Evolutionary conservation across 352 stramenopile genomes (phyloP).

Genomic region (Phytophthora cryptogea): DNA sequence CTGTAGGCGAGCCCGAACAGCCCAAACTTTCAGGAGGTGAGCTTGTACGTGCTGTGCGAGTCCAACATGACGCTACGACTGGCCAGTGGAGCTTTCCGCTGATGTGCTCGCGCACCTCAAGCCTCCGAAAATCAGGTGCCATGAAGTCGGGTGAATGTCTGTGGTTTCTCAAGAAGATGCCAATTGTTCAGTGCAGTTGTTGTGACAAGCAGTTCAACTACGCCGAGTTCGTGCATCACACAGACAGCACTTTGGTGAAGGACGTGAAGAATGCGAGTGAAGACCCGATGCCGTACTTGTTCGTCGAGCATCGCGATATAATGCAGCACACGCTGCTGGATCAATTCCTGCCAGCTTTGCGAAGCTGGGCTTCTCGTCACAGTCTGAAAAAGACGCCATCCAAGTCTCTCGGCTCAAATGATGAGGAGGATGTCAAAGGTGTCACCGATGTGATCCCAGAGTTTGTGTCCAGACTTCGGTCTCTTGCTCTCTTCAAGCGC

Average conservation of each 20-base stretch:
- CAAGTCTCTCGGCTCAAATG: not conserved
- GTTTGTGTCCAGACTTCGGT: slow-evolving; percentile 6
- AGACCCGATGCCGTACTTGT: slow-evolving; percentile 31
- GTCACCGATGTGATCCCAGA: not conserved
- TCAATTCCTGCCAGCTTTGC: slow-evolving; percentile 12
- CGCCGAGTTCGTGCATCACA: slow-evolving; percentile 30
- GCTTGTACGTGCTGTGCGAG: slow-evolving; percentile 22
- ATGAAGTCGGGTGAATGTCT: slow-evolving; percentile 28
- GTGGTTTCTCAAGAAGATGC: slow-evolving; percentile 21
- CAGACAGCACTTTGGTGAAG: slow-evolving; percentile 24
- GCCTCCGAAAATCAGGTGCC: slow-evolving; percentile 18
- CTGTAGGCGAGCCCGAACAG: slow-evolving; percentile 10
- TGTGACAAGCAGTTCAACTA: slow-evolving; percentile 20
- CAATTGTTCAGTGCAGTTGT: slow-evolving; percentile 21
- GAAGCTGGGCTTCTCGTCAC: slow-evolving; percentile 15
- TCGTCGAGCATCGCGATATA: slow-evolving; percentile 29
- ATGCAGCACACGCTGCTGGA: slow-evolving; percentile 20
- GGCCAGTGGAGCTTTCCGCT: slow-evolving; percentile 25
- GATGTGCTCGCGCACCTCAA: slow-evolving; percentile 27
- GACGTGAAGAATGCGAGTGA: slow-evolving; percentile 17
- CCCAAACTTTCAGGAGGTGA: slow-evolving; percentile 20
- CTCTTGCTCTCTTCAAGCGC: slow-evolving; percentile 32
- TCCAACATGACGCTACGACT: slow-evolving; percentile 15
- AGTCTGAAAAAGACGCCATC: slow-evolving; percentile 16
- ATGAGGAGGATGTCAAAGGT: not conserved